phyloP scores from a whole-genome alignment of 345 rosid species.

The Mangifera indica region DNA sequence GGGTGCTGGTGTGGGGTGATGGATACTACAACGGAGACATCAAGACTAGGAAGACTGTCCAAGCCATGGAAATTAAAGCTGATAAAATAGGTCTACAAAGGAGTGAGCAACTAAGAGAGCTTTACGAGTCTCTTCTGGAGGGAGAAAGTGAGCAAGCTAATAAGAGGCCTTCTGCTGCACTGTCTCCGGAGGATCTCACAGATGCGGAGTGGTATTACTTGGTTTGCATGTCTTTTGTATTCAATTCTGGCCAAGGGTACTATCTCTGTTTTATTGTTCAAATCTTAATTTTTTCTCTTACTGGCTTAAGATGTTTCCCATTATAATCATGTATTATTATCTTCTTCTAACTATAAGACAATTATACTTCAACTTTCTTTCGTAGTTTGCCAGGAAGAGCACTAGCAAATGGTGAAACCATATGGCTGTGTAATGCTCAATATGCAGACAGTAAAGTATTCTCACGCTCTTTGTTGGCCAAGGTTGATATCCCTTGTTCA shows the following conservation, averaged over 20 bases:
- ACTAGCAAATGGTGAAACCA: constrained; percentile 53
- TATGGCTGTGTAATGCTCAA: constrained; percentile 87
- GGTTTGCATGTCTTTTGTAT: constrained; percentile 94
- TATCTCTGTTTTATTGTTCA: constrained; percentile 13
- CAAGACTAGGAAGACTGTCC: constrained; percentile 84
- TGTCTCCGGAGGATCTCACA: constrained; percentile 89
- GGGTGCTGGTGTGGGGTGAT: constrained; percentile 82
- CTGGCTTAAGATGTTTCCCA: not conserved
- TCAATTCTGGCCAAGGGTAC: constrained; percentile 81
- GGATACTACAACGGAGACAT: constrained; percentile 95
- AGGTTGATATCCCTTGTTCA: constrained; percentile 43
- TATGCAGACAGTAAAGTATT: constrained; percentile 76
- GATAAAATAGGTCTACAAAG: constrained; percentile 72
- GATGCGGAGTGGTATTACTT: constrained; percentile 97
- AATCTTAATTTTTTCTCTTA: not conserved
- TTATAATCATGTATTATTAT: not conserved
- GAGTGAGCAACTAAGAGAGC: constrained; percentile 76
- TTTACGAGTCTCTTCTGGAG: constrained; percentile 55
- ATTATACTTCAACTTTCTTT: constrained; percentile 15
- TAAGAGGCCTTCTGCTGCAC: constrained; percentile 52
- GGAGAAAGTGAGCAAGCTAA: constrained; percentile 50
- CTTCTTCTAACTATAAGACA: not conserved
- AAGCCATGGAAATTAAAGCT: constrained; percentile 46
- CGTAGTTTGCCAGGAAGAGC: constrained; percentile 84
- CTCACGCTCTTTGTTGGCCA: constrained; percentile 88